phyloP scores from a whole-genome alignment of 305 asterid genomes.

The Fraxinus paxiana region DNA sequence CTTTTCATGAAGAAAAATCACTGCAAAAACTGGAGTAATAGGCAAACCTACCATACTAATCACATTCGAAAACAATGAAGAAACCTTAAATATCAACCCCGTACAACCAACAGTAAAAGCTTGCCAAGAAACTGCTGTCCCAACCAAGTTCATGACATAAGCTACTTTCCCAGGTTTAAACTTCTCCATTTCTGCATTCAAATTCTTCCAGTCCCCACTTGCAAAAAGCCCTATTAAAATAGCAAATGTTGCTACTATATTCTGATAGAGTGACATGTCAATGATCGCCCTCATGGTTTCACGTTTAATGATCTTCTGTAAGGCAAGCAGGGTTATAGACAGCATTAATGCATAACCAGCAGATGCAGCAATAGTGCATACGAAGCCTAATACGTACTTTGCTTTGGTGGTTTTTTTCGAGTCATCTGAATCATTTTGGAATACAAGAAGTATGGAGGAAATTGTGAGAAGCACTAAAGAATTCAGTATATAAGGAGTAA shows the following conservation, averaged over 20 bases:
- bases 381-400: constrained; percentile 6
- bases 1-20: constrained; percentile 29
- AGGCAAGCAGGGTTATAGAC: constrained; percentile 26
- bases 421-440: constrained; percentile 30
- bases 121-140: constrained; percentile 32
- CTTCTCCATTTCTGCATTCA: constrained; percentile 22
- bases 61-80: constrained; percentile 30
- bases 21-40: constrained; percentile 23
- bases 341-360: constrained; percentile 22
- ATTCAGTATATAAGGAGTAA: constrained; percentile 60
- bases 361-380: constrained; percentile 27
- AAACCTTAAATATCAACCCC: constrained; percentile 30
- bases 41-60: constrained; percentile 28
- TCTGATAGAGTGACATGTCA: constrained; percentile 24
- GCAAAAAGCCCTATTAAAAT: constrained; percentile 24
- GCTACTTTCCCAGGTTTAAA: constrained; percentile 22
- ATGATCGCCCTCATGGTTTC: constrained; percentile 15
- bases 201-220: constrained; percentile 29
- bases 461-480: constrained; percentile 52
- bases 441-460: constrained; percentile 52
- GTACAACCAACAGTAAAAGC: constrained; percentile 16
- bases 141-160: constrained; percentile 21
- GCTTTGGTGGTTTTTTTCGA: background rate
- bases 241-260: constrained; percentile 15
- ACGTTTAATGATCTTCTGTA: constrained; percentile 14